A percentile compares a stretch with the other conserved stretches of the same genome.
Evolutionary conservation across 768 basidiomycete species (phyloP).

Genomic region (Tricholoma sp.): DNA sequence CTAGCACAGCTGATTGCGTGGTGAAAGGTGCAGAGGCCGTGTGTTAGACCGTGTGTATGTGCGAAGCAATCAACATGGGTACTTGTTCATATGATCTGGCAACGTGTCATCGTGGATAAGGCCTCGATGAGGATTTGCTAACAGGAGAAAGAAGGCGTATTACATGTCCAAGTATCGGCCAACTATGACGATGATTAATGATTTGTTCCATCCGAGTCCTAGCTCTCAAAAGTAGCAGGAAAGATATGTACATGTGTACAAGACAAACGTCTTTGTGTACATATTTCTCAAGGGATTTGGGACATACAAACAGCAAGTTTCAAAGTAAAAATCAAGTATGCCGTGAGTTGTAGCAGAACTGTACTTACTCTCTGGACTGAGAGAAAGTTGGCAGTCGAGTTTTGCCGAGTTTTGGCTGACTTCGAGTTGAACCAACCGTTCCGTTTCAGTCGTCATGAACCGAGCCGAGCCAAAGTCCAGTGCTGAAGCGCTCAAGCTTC

Average conservation of each 20-base stretch:
- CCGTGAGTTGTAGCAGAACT: neutral
- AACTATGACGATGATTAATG: too few relatives aligned
- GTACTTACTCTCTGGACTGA: neutral
- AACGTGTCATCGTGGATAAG: neutral
- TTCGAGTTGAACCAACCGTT: neutral
- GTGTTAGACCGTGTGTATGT: neutral
- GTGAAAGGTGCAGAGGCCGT: neutral
- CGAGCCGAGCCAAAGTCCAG: too few relatives aligned
- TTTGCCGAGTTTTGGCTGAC: neutral
- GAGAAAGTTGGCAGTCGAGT: neutral
- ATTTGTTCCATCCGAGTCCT: too few relatives aligned
- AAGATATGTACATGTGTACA: too few relatives aligned
- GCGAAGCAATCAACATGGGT: neutral
- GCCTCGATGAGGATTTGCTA: neutral
- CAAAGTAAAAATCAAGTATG: too few relatives aligned
- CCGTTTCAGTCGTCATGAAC: too few relatives aligned
- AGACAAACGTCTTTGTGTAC: too few relatives aligned
- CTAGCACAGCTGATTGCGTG: neutral
- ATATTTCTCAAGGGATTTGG: too few relatives aligned
- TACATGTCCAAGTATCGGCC: neutral
- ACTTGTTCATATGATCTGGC: neutral
- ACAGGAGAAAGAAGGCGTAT: neutral
- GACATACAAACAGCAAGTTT: too few relatives aligned
- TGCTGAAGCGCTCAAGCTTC: too few relatives aligned
- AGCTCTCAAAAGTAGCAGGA: too few relatives aligned